Evolutionary conservation across 2,329 filamentous ascomycete species (phyloP), one percentile per base, ranked within the genome.

Genomic region (Hypoxylon sp.): DNA sequence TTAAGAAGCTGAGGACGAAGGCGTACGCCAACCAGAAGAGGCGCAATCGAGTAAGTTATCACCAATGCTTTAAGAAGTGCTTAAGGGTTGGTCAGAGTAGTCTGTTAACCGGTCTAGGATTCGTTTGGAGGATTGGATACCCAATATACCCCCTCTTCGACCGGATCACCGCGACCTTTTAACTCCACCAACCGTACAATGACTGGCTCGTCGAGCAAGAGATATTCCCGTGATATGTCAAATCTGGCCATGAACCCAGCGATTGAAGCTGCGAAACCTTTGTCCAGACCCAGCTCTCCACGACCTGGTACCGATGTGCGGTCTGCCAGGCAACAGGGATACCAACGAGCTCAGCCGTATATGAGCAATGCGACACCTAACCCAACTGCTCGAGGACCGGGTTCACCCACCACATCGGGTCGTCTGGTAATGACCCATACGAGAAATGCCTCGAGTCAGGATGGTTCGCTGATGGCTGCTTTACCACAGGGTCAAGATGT

Each of bases 401-500:
- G 73, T 47, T 87, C 87, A 42, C 76, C 77, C 26, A 76, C 79
- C 44, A 83, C 86, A 62, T 78, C 81, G 40, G 81, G 83, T 59
- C 80, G 81, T 64, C 75, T 87, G 61, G 82, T 86, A 70, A 79
- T 78, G 51, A 78, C 79, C 61, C 91, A 96, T 71, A 84, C 88
- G 45, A 84, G 90, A 66, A 89, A 90, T 62, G 89, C 89, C 64
- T 90, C 89, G 44, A 96, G 90, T 71, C 80, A 93, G 66, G 92
- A 97, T 71, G 88, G 87, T 56, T 87, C 90, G 62, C 86, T 93
- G 58, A 94, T 93, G 81, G 90, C 90, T 60, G 88, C 88, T 52
- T 76, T 97, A 65, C 92, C 92, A 49, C 82, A 87, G 59, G 90
- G 91, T 71, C 91, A 95, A 70, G 89, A 92, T 52, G 84, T 96